Conservation (phyloP, 257 asterid genomes). For the Solanum okadae region DNA sequence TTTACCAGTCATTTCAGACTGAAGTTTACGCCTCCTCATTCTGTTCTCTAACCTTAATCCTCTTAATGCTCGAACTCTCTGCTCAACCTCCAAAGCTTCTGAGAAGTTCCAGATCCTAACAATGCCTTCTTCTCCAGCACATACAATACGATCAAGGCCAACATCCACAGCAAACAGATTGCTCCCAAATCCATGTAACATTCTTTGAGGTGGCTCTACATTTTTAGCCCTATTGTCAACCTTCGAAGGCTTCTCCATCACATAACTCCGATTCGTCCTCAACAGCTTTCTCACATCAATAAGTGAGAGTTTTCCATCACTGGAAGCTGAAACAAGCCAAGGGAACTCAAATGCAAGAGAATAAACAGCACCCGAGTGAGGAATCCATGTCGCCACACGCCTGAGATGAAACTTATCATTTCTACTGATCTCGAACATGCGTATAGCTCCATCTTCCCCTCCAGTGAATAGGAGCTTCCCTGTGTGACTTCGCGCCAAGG, state of each 20-base stretch:
- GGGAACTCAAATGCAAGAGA: constrained; percentile 96
- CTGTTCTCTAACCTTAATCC: constrained; percentile 67
- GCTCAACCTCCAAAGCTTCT: constrained; percentile 74
- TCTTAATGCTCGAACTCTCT: constrained; percentile 38
- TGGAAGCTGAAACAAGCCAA: constrained; percentile 86
- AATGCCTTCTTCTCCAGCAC: constrained; percentile 92
- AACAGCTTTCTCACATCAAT: constrained; percentile 70
- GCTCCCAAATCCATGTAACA: constrained; percentile 77
- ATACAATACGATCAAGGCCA: constrained; percentile 73
- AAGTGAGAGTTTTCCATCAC: constrained; percentile 80
- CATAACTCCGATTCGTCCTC: constrained; percentile 31
- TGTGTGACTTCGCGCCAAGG: constrained; percentile 77
- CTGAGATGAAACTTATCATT: constrained; percentile 18
- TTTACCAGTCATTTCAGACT: constrained; percentile 33
- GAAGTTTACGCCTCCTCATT: constrained; percentile 72
- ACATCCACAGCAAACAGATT: constrained; percentile 65
- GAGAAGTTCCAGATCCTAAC: constrained; percentile 92
- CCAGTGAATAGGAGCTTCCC: constrained; percentile 87
- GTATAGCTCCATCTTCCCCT: constrained; percentile 89
- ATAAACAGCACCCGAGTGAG: constrained; percentile 71
- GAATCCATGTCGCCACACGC: constrained; percentile 74
- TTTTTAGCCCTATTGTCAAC: constrained; percentile 18
- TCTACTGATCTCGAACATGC: constrained; percentile 68
- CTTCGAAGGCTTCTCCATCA: constrained; percentile 11
- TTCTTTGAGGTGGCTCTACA: constrained; percentile 81